Conservation (phyloP, 2,329 filamentous ascomycete genomes). For the Epichloe sibirici region DNA sequence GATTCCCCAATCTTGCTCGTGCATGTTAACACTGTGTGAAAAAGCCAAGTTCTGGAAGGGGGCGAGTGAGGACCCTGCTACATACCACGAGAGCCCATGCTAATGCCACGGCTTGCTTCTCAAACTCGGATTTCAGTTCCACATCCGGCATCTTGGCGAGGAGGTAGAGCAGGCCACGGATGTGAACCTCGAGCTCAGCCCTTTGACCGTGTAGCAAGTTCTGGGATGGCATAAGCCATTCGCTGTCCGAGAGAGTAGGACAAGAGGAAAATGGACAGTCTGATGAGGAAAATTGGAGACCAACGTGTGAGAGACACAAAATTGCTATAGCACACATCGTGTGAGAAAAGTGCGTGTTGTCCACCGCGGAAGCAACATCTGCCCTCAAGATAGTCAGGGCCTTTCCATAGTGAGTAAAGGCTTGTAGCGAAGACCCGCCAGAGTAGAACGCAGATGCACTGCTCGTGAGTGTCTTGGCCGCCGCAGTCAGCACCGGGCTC, state of each 20-base stretch:
- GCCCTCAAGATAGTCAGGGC: not conserved
- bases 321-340: not conserved
- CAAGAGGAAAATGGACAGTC: too few relatives aligned
- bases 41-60: too few relatives aligned
- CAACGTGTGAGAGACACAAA: not conserved
- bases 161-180: slow-evolving; percentile 1
- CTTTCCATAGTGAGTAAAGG: not conserved
- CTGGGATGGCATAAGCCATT: not conserved
- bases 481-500: not conserved
- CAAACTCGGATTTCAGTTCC: not conserved
- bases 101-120: not conserved
- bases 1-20: slow-evolving; percentile 1
- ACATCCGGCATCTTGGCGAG: not conserved
- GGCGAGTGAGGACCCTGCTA: too few relatives aligned
- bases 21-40: too few relatives aligned
- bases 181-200: not conserved
- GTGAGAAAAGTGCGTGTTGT: not conserved
- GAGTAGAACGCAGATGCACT: not conserved
- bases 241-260: too few relatives aligned
- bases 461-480: not conserved
- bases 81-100: slow-evolving; percentile 2
- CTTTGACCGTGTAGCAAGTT: not conserved
- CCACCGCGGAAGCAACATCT: not conserved
- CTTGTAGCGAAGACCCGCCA: not conserved
- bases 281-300: not conserved